phyloP scores from a whole-genome alignment of 768 basidiomycete species.

The Trametes punicea region DNA sequence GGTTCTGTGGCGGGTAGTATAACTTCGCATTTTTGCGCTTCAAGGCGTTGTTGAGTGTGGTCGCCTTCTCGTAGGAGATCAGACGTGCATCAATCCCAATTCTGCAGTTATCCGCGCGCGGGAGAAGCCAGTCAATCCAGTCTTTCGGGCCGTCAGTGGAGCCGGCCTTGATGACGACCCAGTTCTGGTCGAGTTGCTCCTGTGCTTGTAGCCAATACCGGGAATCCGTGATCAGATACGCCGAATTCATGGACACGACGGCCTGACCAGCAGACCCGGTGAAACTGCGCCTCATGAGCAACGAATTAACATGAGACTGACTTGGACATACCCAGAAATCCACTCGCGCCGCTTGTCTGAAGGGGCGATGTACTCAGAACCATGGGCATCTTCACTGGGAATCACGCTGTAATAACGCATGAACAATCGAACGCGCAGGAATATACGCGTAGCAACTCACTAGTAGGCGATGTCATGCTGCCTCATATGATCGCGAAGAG shows the following conservation, averaged over 20 bases:
- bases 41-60: slow-evolving; percentile 56
- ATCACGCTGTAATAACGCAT: slow-evolving; percentile 49
- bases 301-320: slow-evolving; percentile 3
- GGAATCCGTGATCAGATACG: slow-evolving; percentile 77
- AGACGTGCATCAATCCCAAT: slow-evolving; percentile 86
- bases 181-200: slow-evolving; percentile 67
- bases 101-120: slow-evolving; percentile 31
- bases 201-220: slow-evolving; percentile 82
- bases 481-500: slow-evolving; percentile 61
- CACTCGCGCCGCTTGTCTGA: slow-evolving; percentile 77
- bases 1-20: slow-evolving; percentile 78
- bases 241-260: slow-evolving; percentile 59
- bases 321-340: slow-evolving; percentile 60
- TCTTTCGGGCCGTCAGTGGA: slow-evolving; percentile 51
- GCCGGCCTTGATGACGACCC: slow-evolving; percentile 64
- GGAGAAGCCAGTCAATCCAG: slow-evolving; percentile 73
- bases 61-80: slow-evolving; percentile 70
- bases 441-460: slow-evolving; percentile 45
- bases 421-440: not conserved
- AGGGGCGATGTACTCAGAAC: slow-evolving; percentile 75
- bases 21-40: slow-evolving; percentile 56
- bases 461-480: slow-evolving; percentile 74
- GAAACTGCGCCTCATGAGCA: slow-evolving; percentile 39
- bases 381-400: slow-evolving; percentile 79
- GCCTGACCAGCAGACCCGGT: slow-evolving; percentile 69